Percentiles rank a stretch among this genome's conserved stretches.
phyloP scores from a whole-genome alignment of 805 yeast species.

The Candida tammaniensis region DNA sequence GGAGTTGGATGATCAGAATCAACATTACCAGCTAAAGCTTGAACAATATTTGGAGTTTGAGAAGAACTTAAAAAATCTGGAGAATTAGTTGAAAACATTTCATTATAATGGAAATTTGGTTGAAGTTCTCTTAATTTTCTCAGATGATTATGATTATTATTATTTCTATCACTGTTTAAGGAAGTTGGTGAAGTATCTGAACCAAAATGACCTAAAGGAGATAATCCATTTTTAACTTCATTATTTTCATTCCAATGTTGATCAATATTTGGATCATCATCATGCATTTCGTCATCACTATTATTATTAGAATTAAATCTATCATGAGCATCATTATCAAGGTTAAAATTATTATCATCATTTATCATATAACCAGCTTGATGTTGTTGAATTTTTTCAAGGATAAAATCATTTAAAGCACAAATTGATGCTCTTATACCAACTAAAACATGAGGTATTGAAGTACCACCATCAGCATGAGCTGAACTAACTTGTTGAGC shows the following conservation, averaged over 20 bases:
- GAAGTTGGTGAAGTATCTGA: conserved; percentile 20
- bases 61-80: conserved; percentile 21
- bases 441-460: conserved; percentile 65
- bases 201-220: conserved; percentile 19
- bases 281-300: conserved; percentile 12
- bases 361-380: conserved; percentile 13
- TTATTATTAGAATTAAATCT: conserved; percentile 5
- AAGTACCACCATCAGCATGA: conserved; percentile 51
- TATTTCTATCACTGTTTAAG: conserved; percentile 9
- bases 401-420: conserved; percentile 52
- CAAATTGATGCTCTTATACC: conserved; percentile 53
- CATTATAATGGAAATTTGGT: conserved; percentile 16
- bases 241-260: conserved; percentile 10
- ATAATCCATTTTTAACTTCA: conserved; percentile 13
- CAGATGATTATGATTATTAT: conserved; percentile 1
- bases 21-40: conserved; percentile 6
- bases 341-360: conserved; percentile 1
- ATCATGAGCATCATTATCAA: not conserved
- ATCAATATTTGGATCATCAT: conserved; percentile 3
- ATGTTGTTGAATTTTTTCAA: conserved; percentile 33
- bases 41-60: conserved; percentile 14
- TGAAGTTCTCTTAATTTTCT: conserved; percentile 6
- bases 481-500: conserved; percentile 79
- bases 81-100: conserved; percentile 20
- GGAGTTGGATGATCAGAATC: conserved; percentile 7